Conservation (phyloP, 345 rosid species). For the Eucalyptus tenuipes region DNA sequence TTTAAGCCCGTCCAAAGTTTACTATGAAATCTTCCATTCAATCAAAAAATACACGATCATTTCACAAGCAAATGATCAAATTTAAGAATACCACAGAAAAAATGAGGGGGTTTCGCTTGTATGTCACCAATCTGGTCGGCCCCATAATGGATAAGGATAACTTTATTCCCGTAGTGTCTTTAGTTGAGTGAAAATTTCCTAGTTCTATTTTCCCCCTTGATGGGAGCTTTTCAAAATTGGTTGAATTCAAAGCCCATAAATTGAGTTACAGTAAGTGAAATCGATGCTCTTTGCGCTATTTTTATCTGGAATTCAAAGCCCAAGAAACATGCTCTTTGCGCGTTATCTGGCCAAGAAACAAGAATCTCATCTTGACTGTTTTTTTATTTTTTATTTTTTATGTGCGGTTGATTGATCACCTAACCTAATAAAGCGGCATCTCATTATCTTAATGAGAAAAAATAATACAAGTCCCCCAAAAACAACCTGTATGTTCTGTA, state of each 20-base stretch:
- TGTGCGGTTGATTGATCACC: not conserved
- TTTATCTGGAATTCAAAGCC: too few relatives aligned
- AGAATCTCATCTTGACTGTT: not conserved
- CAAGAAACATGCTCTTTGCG: not conserved
- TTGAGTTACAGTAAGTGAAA: too few relatives aligned
- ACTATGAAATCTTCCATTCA: not conserved
- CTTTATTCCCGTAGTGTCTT: not conserved
- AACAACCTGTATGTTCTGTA: not conserved
- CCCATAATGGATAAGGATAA: not conserved
- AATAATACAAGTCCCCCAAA: not conserved
- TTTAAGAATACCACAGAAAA: not conserved
- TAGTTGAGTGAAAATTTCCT: not conserved
- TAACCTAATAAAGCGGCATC: not conserved
- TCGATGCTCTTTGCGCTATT: too few relatives aligned
- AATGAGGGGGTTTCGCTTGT: not conserved
- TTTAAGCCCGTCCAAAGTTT: not conserved
- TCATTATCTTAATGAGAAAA: not conserved
- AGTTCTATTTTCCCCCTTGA: fast-evolving
- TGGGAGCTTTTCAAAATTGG: not conserved
- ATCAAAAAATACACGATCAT: not conserved
- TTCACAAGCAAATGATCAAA: not conserved
- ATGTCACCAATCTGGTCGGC: not conserved
- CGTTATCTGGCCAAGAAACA: not conserved
- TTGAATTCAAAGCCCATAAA: too few relatives aligned
- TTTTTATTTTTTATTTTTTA: too few relatives aligned